These are phyloP conservation scores for Elaeis oleifera DNA, from an alignment of 202 grass and related monocot species.

Conservation along the genomic window DNA sequence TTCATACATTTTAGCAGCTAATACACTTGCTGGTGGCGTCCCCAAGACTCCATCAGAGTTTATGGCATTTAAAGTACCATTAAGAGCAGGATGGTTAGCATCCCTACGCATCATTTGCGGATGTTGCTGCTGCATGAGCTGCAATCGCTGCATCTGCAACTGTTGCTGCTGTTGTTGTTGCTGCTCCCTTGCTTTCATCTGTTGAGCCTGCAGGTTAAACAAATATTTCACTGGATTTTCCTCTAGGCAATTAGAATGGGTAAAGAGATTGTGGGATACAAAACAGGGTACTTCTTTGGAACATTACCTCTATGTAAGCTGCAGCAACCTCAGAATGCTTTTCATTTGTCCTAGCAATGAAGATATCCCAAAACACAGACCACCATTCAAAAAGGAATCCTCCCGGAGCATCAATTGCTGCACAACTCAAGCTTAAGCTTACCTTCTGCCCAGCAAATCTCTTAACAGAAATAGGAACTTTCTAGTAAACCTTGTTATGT, in stretches of 20 bases:
- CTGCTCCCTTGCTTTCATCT: conserved; percentile 69
- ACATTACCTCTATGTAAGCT: conserved; percentile 43
- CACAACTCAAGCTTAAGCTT: neutral
- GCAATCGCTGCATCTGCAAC: conserved; percentile 62
- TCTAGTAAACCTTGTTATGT: no score
- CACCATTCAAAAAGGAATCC: conserved; percentile 99
- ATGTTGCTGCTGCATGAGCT: conserved; percentile 56
- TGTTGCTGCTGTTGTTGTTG: conserved; percentile 53
- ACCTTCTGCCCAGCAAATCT: no score
- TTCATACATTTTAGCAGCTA: conserved; percentile 73
- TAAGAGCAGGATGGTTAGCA: conserved; percentile 24
- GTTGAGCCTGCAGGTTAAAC: conserved; percentile 19
- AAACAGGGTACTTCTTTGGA: neutral
- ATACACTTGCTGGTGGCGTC: conserved; percentile 42
- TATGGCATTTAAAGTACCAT: conserved; percentile 32
- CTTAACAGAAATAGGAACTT: no score
- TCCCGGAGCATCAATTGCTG: conserved; percentile 89
- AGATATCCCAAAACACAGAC: conserved; percentile 99
- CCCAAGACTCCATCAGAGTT: conserved; percentile 44
- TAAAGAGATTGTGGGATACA: neutral
- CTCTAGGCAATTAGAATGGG: neutral
- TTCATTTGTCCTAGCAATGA: conserved; percentile 63
- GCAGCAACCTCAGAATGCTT: conserved; percentile 40
- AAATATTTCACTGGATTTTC: neutral
- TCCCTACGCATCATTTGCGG: conserved; percentile 40